Conservation (phyloP, 2,329 filamentous ascomycete genomes). For the Sphaerostilbella broomeana region DNA sequence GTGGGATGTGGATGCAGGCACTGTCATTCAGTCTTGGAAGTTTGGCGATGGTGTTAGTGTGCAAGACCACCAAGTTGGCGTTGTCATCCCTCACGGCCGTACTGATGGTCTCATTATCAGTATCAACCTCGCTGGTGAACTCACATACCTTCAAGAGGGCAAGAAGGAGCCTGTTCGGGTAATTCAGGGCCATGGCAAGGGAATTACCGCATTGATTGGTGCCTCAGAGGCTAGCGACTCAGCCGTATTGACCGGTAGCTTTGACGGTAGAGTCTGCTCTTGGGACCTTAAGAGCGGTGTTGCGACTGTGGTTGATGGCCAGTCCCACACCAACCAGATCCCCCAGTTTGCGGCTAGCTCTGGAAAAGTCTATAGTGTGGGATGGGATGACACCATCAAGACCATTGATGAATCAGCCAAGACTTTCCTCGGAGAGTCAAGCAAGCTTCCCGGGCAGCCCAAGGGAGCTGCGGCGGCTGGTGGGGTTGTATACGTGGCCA, state of each 20-base stretch:
- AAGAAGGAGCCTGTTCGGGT: conserved; percentile 61
- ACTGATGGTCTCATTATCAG: conserved; percentile 85
- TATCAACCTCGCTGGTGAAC: conserved; percentile 77
- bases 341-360: conserved; percentile 60
- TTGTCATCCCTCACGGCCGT: conserved; percentile 79
- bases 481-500: conserved; percentile 51
- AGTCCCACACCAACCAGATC: conserved; percentile 79
- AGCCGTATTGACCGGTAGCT: conserved; percentile 82
- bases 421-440: conserved; percentile 64
- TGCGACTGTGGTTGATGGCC: conserved; percentile 68
- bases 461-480: conserved; percentile 59
- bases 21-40: conserved; percentile 73
- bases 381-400: conserved; percentile 89
- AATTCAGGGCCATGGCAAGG: conserved; percentile 85
- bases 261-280: conserved; percentile 76
- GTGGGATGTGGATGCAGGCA: conserved; percentile 81
- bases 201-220: conserved; percentile 64
- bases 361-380: conserved; percentile 72
- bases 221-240: conserved; percentile 46
- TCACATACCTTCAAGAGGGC: conserved; percentile 79
- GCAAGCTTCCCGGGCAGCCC: conserved; percentile 71
- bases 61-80: conserved; percentile 84
- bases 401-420: conserved; percentile 67
- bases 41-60: conserved; percentile 74
- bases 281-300: conserved; percentile 72